Evolutionary conservation across 306 rosid genomes (phyloP).

Genomic region (Urtica urens): DNA sequence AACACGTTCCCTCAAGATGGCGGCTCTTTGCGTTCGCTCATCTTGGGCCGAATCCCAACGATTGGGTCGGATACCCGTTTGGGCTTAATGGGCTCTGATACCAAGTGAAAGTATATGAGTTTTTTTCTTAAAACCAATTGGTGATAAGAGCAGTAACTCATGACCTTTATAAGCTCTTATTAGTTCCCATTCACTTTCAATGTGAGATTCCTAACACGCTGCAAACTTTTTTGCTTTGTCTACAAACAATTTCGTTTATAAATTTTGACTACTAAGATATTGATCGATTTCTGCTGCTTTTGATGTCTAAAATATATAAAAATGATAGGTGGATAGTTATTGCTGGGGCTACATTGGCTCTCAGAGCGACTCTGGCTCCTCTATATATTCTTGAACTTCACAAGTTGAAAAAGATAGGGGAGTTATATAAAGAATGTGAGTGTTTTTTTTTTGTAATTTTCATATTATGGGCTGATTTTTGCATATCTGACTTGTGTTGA

Average conservation of each 20-base stretch:
- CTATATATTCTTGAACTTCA: conserved; percentile 46
- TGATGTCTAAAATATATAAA: background rate
- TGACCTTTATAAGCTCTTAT: no score
- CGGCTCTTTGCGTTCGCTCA: no score
- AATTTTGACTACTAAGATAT: background rate
- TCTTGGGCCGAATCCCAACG: no score
- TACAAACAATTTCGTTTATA: background rate
- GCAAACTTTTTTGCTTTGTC: background rate
- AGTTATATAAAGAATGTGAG: conserved; percentile 59
- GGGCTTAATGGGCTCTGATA: no score
- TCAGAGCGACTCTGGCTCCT: conserved; percentile 50
- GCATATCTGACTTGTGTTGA: background rate
- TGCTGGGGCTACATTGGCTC: conserved; percentile 54
- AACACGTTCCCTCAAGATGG: no score
- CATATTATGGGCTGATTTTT: background rate
- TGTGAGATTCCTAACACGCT: no score
- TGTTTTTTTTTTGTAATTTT: conserved; percentile 4
- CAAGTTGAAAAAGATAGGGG: conserved; percentile 46
- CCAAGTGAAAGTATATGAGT: no score
- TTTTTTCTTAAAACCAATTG: no score
- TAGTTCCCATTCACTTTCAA: no score
- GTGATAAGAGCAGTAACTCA: no score
- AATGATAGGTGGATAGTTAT: conserved; percentile 71
- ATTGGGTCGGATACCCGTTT: no score
- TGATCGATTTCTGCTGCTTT: background rate